Conservation (phyloP, 352 stramenopile genomes). For the Pythium biforme region DNA sequence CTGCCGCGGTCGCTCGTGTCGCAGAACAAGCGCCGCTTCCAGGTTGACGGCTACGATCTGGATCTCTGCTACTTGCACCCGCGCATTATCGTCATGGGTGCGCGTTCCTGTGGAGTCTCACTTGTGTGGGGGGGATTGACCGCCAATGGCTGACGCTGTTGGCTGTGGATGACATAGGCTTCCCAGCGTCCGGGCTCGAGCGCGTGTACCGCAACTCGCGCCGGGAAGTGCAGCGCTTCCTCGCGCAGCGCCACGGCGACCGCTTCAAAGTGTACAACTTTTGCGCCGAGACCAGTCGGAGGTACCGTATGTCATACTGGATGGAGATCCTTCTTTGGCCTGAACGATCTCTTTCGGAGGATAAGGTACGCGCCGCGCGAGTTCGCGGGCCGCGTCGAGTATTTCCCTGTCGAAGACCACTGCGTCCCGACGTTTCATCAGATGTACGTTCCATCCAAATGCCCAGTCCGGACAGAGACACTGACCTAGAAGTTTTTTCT, state of each 20-base stretch:
- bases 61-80: constrained; percentile 75
- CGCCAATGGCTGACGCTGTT: neutral
- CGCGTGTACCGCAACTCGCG: constrained; percentile 62
- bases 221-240: constrained; percentile 50
- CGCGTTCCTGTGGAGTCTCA: neutral
- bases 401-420: constrained; percentile 72
- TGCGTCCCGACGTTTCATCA: constrained; percentile 68
- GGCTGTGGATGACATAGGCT: constrained; percentile 33
- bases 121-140: neutral
- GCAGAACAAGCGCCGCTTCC: constrained; percentile 74
- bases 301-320: constrained; percentile 29
- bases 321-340: too few species aligned
- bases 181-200: constrained; percentile 55
- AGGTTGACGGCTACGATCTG: constrained; percentile 58
- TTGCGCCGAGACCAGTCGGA: constrained; percentile 51
- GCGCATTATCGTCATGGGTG: constrained; percentile 78
- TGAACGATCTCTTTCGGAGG: neutral
- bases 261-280: constrained; percentile 82
- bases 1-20: constrained; percentile 68
- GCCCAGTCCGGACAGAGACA: too few species aligned
- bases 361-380: constrained; percentile 48
- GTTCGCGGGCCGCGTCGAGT: constrained; percentile 48
- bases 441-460: constrained; percentile 38
- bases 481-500: too few species aligned
- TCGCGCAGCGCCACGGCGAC: constrained; percentile 46